Evolutionary conservation across 768 basidiomycete species (phyloP).

Genomic region (Psilocybe azurescens): DNA sequence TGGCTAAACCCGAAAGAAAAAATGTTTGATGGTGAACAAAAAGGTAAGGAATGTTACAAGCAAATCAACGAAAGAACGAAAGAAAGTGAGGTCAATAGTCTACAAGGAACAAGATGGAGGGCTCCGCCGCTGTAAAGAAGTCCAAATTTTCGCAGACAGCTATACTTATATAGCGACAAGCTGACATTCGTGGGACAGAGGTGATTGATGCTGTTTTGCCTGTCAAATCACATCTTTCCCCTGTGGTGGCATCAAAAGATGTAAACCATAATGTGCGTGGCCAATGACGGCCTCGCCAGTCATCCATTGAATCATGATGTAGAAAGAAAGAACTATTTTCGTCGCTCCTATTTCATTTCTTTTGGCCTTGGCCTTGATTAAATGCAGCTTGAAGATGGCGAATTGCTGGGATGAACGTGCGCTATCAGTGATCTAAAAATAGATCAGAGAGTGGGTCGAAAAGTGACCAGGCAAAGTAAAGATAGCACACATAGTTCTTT

Average conservation of each 20-base stretch:
- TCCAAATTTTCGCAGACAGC: background rate
- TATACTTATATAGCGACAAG: background rate
- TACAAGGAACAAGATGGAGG: slow-evolving; percentile 12
- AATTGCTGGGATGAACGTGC: too few relatives aligned
- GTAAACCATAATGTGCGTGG: too few relatives aligned
- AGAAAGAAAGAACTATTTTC: too few relatives aligned
- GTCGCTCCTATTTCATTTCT: too few relatives aligned
- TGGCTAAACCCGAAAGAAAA: slow-evolving; percentile 8
- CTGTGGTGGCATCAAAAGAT: background rate
- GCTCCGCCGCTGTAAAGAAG: slow-evolving; percentile 13
- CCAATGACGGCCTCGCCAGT: too few relatives aligned
- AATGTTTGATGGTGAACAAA: background rate
- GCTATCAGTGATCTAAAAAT: too few relatives aligned
- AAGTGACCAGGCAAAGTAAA: too few relatives aligned
- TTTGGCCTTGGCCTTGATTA: too few relatives aligned
- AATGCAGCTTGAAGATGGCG: too few relatives aligned
- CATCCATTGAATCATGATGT: too few relatives aligned
- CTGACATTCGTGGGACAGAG: background rate
- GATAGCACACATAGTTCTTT: too few relatives aligned
- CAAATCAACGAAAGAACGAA: slow-evolving; percentile 5
- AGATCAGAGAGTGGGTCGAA: too few relatives aligned
- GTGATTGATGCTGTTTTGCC: background rate
- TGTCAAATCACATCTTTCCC: background rate
- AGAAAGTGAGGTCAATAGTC: slow-evolving; percentile 5
- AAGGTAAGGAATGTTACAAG: slow-evolving; percentile 3